Conservation (phyloP, 106 monocot species). For the Phalaenopsis equestris region DNA sequence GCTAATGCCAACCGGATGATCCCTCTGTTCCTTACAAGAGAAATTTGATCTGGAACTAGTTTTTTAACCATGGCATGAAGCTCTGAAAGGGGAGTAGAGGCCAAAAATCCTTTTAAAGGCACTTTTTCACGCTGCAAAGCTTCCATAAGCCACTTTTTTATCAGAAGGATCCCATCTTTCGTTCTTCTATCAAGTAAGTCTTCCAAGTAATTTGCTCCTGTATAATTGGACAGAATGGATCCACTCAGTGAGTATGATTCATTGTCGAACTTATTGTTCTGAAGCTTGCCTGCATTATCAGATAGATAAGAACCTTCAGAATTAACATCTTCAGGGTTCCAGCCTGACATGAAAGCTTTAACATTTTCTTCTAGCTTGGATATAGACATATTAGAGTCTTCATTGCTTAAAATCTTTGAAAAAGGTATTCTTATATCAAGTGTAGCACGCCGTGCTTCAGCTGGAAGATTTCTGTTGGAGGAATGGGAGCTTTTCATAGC, state of each 20-base stretch:
- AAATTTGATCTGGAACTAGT: conserved; percentile 45
- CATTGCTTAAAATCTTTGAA: conserved; percentile 27
- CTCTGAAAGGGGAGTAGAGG: conserved; percentile 38
- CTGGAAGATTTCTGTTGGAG: conserved; percentile 19
- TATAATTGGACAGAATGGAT: conserved; percentile 48
- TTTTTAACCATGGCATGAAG: conserved; percentile 43
- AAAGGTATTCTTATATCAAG: conserved; percentile 70
- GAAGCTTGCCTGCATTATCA: conserved; percentile 21
- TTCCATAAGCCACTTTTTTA: conserved; percentile 95
- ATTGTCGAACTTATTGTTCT: conserved; percentile 9
- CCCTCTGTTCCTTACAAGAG: conserved; percentile 64
- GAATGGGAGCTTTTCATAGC: conserved; percentile 25
- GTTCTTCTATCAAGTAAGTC: conserved; percentile 59
- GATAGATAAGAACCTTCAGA: conserved; percentile 13
- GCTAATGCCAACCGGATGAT: conserved; percentile 77
- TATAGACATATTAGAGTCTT: conserved; percentile 14
- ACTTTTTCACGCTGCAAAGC: conserved; percentile 66
- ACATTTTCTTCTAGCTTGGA: conserved; percentile 44
- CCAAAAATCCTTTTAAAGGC: conserved; percentile 41
- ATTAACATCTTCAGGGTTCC: conserved; percentile 41
- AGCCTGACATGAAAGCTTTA: conserved; percentile 59
- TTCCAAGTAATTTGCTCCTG: conserved; percentile 62
- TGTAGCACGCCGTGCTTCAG: conserved; percentile 26
- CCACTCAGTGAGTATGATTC: conserved; percentile 39
- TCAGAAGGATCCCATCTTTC: conserved; percentile 71